Conservation (phyloP, 495 filamentous ascomycete genomes). For the Xylaria curta region DNA sequence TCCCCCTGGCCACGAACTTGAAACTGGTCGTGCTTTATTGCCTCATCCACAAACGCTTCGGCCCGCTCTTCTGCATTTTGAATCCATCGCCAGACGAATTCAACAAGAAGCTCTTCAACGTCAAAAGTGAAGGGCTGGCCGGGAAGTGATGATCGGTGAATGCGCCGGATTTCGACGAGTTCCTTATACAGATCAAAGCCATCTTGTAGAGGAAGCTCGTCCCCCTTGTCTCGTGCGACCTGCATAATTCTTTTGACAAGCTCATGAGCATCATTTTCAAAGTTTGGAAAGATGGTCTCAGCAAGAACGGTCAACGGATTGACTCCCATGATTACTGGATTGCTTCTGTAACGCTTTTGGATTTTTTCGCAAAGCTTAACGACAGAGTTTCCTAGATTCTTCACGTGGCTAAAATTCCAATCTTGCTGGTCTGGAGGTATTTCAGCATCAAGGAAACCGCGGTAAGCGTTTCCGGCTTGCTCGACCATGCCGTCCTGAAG, state of each 20-base stretch:
- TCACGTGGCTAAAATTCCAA: slow-evolving; percentile 87
- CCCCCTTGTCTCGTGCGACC: slow-evolving; percentile 66
- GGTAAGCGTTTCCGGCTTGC: slow-evolving; percentile 76
- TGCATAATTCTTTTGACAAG: slow-evolving; percentile 81
- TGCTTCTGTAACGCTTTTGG: slow-evolving; percentile 88
- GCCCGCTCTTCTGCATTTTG: slow-evolving; percentile 78
- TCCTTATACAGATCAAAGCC: slow-evolving; percentile 93
- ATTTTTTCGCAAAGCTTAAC: slow-evolving; percentile 83
- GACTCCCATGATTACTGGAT: slow-evolving; percentile 88
- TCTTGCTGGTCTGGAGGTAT: slow-evolving; percentile 76
- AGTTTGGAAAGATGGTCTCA: slow-evolving; percentile 83
- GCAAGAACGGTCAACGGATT: slow-evolving; percentile 83
- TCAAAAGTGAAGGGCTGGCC: slow-evolving; percentile 75
- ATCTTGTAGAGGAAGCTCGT: slow-evolving; percentile 84
- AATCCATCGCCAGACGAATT: slow-evolving; percentile 97
- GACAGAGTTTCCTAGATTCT: slow-evolving; percentile 84
- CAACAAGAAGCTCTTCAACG: slow-evolving; percentile 82
- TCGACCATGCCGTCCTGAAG: slow-evolving; percentile 74
- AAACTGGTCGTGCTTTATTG: slow-evolving; percentile 87
- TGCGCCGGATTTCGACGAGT: slow-evolving; percentile 78
- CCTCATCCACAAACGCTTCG: slow-evolving; percentile 84
- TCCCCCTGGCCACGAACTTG: slow-evolving; percentile 67
- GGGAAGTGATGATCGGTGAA: slow-evolving; percentile 76
- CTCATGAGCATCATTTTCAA: slow-evolving; percentile 84
- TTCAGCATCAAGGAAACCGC: slow-evolving; percentile 70